Evolutionary conservation across 257 asterid genomes (phyloP), one percentile per base, ranked within the genome.

Genomic region (Mitragyna speciosa): DNA sequence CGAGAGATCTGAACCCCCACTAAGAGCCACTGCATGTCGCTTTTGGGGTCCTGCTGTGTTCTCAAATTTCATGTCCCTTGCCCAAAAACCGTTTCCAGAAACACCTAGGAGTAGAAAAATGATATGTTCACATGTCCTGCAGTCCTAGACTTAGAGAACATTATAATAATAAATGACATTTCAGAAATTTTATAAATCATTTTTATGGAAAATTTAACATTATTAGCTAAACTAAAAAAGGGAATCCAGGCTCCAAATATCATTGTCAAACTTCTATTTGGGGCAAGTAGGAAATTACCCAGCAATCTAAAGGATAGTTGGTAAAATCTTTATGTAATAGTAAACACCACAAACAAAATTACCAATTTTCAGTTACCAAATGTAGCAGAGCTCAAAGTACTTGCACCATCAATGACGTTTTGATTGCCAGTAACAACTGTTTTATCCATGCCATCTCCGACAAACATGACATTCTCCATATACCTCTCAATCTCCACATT

Each of bases 391-490:
- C 82, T 76, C 5, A 89, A 78, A 30, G 95, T 93, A 82, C 54
- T 82, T 24, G 91, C 80, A 10, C 97, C 97, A 76, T 91, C 95
- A 24, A 67, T 85, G 56, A 91, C 91, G 76, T 86, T 93, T 16
- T 43, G 77, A 78, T 52, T 68, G 36, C 89, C 94, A 36, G 92
- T 90, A 51, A 93, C 87, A 0, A 91, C 45, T 12, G 95, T 93
- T 79, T 80, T 85, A 70, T 88, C 97, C n/a, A 87, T 89, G 69
- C 97, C 97, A 28, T 90, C 97, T n/a, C 97, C 97, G 9, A 91
- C 88, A 48, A 93, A 83, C 97, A 91, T 89, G 10, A 91, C 70
- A 68, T 93, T 90, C 61, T 82, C 77, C 56, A 91, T 51, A 47
- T 81, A 83, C 71, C 87, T 82, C 43, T 79, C 83, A 14, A 93